phyloP scores from a whole-genome alignment of 2,329 filamentous ascomycete genomes.

The Pestalotiopsis sp. region DNA sequence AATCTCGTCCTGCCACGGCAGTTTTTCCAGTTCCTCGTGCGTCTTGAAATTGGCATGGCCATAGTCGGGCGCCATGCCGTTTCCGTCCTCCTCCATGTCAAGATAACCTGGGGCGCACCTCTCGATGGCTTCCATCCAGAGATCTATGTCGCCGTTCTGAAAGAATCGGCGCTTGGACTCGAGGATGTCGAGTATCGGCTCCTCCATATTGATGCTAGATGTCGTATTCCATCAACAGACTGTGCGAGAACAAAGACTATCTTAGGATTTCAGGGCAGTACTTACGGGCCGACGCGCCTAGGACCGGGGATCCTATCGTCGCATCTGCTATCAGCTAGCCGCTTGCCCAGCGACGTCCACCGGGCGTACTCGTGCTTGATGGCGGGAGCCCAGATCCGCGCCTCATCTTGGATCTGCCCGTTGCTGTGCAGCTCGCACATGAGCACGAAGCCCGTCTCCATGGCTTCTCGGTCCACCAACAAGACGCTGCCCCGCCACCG shows the following conservation, averaged over 20 bases:
- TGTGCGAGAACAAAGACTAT: not conserved
- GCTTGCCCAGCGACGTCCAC: not conserved
- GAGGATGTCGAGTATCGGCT: not conserved
- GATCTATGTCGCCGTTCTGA: not conserved
- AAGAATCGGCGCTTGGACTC: not conserved
- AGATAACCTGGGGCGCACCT: not conserved
- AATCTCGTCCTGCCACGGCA: not conserved
- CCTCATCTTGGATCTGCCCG: not conserved
- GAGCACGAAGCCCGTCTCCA: not conserved
- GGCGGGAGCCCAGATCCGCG: not conserved
- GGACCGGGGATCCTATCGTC: not conserved
- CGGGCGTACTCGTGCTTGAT: not conserved
- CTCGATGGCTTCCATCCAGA: not conserved
- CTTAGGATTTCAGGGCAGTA: not conserved
- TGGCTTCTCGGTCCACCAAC: not conserved
- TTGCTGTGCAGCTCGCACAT: not conserved
- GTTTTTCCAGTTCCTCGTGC: not conserved
- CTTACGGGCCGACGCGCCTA: not conserved
- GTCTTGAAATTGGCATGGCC: not conserved
- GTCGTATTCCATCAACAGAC: not conserved
- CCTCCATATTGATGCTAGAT: not conserved
- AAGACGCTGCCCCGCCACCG: not conserved
- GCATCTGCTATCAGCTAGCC: not conserved
- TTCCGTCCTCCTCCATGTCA: not conserved
- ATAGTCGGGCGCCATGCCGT: constrained; percentile 3